These are phyloP conservation scores for Agrocybe pediades DNA, from an alignment of 768 basidiomycete genomes.

Conservation along the genomic window DNA sequence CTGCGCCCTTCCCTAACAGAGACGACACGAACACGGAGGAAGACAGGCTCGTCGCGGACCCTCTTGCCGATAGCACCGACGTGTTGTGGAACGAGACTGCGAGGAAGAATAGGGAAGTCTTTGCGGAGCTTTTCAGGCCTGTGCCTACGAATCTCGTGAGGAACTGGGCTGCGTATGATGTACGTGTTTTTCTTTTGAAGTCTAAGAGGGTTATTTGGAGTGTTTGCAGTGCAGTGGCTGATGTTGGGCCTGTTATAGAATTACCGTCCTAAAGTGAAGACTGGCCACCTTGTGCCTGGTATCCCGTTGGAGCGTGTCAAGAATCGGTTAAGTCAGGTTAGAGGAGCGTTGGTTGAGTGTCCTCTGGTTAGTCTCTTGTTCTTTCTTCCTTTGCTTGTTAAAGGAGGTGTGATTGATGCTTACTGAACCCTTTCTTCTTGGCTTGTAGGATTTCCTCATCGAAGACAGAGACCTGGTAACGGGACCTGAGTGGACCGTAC, in stretches of 20 bases:
- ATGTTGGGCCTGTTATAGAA: slow-evolving; percentile 41
- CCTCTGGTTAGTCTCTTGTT: slow-evolving; percentile 54
- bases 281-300: slow-evolving; percentile 78
- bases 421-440: slow-evolving; percentile 11
- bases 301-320: slow-evolving; percentile 73
- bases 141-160: slow-evolving; percentile 83
- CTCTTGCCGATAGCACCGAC: slow-evolving; percentile 62
- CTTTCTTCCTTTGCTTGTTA: too few species aligned
- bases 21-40: slow-evolving; percentile 62
- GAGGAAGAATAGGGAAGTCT: slow-evolving; percentile 78
- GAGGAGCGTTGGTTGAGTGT: slow-evolving; percentile 74
- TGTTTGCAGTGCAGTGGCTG: too few species aligned
- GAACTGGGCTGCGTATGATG: slow-evolving; percentile 78
- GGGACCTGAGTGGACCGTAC: slow-evolving; percentile 70
- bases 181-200: slow-evolving; percentile 35
- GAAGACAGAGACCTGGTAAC: slow-evolving; percentile 73
- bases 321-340: slow-evolving; percentile 67
- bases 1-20: slow-evolving; percentile 70
- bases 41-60: slow-evolving; percentile 76
- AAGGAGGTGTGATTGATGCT: too few species aligned
- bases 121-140: slow-evolving; percentile 85
- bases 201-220: too few species aligned
- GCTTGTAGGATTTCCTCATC: slow-evolving; percentile 75
- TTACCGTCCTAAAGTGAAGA: slow-evolving; percentile 75
- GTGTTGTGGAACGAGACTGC: slow-evolving; percentile 72